A percentile compares a stretch with the other conserved stretches of the same genome.
Conservation (phyloP, 164 flowering plant genomes). For the Sextonia rubra region DNA sequence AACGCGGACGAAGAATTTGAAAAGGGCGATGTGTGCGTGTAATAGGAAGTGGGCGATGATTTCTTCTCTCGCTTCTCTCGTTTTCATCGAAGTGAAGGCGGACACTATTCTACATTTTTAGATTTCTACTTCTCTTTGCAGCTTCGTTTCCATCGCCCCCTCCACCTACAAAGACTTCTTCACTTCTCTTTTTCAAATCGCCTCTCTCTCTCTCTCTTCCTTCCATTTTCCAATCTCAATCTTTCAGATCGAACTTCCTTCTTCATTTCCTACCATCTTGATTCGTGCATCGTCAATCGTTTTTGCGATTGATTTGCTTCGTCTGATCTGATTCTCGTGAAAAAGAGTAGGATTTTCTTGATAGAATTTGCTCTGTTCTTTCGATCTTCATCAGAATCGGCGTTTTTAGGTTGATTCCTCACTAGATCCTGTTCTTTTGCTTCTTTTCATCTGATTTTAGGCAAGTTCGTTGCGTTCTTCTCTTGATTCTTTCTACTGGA, state of each 20-base stretch:
- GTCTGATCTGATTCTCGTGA: too few species aligned
- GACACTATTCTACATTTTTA: neutral
- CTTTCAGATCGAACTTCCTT: neutral
- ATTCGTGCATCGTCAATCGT: neutral
- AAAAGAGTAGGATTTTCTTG: too few species aligned
- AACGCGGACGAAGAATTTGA: too few species aligned
- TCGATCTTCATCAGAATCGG: too few species aligned
- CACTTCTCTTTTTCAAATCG: too few species aligned
- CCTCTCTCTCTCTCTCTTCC: neutral
- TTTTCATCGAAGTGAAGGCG: neutral
- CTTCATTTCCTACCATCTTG: neutral
- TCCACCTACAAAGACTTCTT: slow-evolving; percentile 1
- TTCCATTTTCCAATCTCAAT: neutral
- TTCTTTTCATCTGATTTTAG: neutral
- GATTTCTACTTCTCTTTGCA: neutral
- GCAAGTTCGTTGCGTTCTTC: neutral
- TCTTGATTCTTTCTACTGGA: neutral
- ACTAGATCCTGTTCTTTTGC: neutral
- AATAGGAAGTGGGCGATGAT: neutral
- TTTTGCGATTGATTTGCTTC: too few species aligned
- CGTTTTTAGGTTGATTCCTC: neutral
- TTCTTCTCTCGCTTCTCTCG: neutral
- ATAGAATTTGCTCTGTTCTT: too few species aligned
- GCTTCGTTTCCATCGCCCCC: neutral
- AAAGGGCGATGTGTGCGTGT: too few species aligned